These are phyloP conservation scores for Boletus tylopilopsis DNA, from an alignment of 768 basidiomycete genomes.

Conservation along the genomic window DNA sequence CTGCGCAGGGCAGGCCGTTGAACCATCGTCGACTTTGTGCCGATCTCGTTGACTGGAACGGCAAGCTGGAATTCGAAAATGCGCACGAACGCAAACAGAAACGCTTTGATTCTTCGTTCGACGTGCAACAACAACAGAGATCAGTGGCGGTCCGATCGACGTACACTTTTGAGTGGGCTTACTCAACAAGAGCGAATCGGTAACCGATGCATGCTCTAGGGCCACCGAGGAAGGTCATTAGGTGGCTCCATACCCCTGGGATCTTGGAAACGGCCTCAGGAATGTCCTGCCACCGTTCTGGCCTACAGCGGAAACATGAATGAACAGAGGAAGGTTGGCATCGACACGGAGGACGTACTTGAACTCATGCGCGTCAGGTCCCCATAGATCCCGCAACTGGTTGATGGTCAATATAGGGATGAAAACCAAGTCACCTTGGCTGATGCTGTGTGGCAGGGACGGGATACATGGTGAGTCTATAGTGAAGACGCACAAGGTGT, in stretches of 20 bases:
- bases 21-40: not conserved
- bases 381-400: conserved; percentile 52
- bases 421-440: conserved; percentile 43
- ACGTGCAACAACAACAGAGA: not conserved
- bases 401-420: conserved; percentile 56
- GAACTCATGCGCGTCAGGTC: conserved; percentile 58
- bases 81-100: conserved; percentile 9
- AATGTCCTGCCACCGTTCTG: conserved; percentile 57
- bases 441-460: conserved; percentile 26
- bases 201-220: conserved; percentile 67
- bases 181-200: conserved; percentile 61
- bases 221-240: conserved; percentile 61
- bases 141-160: not conserved
- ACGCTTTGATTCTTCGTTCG: conserved; percentile 3
- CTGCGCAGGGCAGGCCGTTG: conserved; percentile 4
- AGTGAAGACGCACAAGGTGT: not conserved
- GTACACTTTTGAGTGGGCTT: conserved; percentile 18
- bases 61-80: conserved; percentile 10
- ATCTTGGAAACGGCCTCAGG: conserved; percentile 43
- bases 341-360: conserved; percentile 36
- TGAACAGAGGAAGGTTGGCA: not conserved
- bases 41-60: conserved; percentile 4
- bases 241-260: conserved; percentile 60
- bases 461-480: not conserved
- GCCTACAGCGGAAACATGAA: conserved; percentile 35